Evolutionary conservation across 257 asterid species (phyloP).

Genomic region (Cinchona pubescens): DNA sequence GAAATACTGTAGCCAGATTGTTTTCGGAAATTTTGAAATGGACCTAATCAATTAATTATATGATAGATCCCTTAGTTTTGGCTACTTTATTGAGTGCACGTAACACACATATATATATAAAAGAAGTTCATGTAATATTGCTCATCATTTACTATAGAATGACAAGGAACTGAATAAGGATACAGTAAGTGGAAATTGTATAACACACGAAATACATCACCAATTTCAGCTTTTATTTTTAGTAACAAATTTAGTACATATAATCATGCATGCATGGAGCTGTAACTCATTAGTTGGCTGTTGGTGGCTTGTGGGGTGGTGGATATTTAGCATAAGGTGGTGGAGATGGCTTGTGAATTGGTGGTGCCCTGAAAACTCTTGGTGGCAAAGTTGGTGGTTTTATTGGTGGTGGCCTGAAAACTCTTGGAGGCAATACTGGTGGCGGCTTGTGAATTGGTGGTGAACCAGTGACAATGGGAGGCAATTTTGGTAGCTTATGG

Average conservation of each 20-base stretch:
- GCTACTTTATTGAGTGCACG: no score
- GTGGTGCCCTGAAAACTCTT: slow-evolving; percentile 2
- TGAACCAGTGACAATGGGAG: background rate
- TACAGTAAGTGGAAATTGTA: background rate
- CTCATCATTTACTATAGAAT: background rate
- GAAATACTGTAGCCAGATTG: no score
- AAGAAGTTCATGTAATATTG: background rate
- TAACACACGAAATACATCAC: no score
- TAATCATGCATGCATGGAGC: background rate
- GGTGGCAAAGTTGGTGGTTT: slow-evolving; percentile 4
- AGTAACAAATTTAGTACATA: background rate
- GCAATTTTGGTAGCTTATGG: slow-evolving; percentile 12
- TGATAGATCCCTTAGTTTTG: no score
- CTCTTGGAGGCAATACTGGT: no score
- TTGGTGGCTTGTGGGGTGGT: background rate
- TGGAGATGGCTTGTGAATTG: background rate
- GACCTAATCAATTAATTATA: no score
- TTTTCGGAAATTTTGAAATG: no score
- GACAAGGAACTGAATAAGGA: background rate
- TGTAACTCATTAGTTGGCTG: background rate
- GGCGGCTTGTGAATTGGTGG: slow-evolving; percentile 6
- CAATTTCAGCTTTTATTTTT: background rate
- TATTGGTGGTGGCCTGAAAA: no score
- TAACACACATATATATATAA: no score
- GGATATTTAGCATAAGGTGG: slow-evolving; percentile 13